Percentiles rank a stretch among this genome's conserved stretches.
These are phyloP conservation scores for Elsinoe arachidis DNA, from an alignment of 2,329 filamentous ascomycete genomes.

Conservation along the genomic window DNA sequence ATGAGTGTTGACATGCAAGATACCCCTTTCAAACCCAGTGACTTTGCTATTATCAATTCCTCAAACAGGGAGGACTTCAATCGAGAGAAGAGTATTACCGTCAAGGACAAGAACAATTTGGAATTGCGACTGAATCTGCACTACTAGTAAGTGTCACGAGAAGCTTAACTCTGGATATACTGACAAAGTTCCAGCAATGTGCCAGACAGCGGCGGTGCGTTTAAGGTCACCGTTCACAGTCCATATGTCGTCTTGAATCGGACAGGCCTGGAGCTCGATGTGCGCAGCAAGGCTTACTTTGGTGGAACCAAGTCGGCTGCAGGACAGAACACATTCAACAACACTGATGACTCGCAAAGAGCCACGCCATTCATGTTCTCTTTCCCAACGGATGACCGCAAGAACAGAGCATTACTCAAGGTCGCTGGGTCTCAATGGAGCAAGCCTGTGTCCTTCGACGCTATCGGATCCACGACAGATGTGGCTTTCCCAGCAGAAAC, in stretches of 20 bases:
- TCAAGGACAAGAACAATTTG: constrained; percentile 78
- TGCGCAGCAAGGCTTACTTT: constrained; percentile 82
- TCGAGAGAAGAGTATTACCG: constrained; percentile 66
- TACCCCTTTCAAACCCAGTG: constrained; percentile 85
- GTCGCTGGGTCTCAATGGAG: constrained; percentile 91
- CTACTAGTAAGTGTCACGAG: constrained; percentile 55
- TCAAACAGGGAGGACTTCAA: constrained; percentile 80
- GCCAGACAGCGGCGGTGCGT: constrained; percentile 86
- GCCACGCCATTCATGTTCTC: constrained; percentile 94
- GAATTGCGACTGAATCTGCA: constrained; percentile 76
- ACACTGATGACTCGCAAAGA: constrained; percentile 55
- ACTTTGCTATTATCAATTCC: constrained; percentile 95
- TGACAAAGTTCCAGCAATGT: constrained; percentile 44
- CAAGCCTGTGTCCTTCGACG: constrained; percentile 95
- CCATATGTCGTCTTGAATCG: constrained; percentile 94
- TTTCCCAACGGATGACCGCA: constrained; percentile 76
- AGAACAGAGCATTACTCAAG: constrained; percentile 81
- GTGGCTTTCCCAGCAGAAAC: constrained; percentile 68
- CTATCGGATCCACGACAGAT: constrained; percentile 86
- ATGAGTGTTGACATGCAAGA: constrained; percentile 96
- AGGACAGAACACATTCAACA: constrained; percentile 61
- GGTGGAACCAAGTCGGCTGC: constrained; percentile 74
- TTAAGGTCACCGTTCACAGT: constrained; percentile 90
- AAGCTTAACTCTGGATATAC: constrained; percentile 11
- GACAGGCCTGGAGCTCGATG: constrained; percentile 78